phyloP scores from a whole-genome alignment of 169 alveolate genomes.

The Plasmodium malariae region DNA sequence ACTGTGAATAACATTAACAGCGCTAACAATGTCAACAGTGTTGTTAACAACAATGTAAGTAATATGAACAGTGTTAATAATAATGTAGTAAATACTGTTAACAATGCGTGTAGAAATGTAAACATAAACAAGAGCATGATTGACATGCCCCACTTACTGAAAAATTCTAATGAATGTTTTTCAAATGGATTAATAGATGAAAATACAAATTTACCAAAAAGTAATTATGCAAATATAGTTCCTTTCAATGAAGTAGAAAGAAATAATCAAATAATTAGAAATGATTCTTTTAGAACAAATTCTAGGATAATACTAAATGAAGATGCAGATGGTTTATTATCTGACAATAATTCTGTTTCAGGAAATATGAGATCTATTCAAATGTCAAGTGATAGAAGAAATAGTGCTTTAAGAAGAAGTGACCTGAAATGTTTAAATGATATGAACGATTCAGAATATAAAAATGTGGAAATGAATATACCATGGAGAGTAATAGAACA shows the following conservation, averaged over 20 bases:
- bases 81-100: neutral
- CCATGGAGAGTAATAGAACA: slow-evolving; percentile 77
- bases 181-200: slow-evolving; percentile 34
- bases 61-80: neutral
- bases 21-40: too few species aligned
- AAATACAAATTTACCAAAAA: neutral
- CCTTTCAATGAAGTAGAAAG: slow-evolving; percentile 58
- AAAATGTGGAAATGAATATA: slow-evolving; percentile 54
- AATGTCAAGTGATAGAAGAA: slow-evolving; percentile 52
- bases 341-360: slow-evolving; percentile 16
- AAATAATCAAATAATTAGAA: slow-evolving; percentile 29
- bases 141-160: neutral
- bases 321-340: slow-evolving; percentile 8
- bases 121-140: neutral
- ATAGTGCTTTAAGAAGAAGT: slow-evolving; percentile 60
- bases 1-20: too few species aligned
- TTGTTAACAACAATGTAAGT: too few species aligned
- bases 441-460: slow-evolving; percentile 38
- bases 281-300: slow-evolving; percentile 25
- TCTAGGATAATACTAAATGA: slow-evolving; percentile 17
- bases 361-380: slow-evolving; percentile 57
- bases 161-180: slow-evolving; percentile 16
- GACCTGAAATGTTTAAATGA: slow-evolving; percentile 47
- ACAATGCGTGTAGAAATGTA: too few species aligned
- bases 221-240: slow-evolving; percentile 23